Conservation (phyloP, 192 early-diverging fungal genomes). For the Dissophora globulifera region DNA sequence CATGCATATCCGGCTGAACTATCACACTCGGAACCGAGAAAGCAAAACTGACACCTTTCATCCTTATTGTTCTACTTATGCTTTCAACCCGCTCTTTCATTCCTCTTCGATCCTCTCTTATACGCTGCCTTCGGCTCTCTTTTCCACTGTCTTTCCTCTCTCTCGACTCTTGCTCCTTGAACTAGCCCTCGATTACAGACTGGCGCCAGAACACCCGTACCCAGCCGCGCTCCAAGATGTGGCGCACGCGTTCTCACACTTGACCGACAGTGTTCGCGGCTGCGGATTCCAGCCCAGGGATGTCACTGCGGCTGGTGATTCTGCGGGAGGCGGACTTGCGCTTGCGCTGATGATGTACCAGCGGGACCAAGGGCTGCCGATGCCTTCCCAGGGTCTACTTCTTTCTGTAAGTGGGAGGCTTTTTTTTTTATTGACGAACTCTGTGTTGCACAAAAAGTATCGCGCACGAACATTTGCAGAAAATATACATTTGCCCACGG, state of each 20-base stretch:
- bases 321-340: conserved; percentile 75
- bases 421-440: neutral
- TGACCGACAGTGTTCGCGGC: conserved; percentile 56
- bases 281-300: conserved; percentile 66
- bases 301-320: conserved; percentile 74
- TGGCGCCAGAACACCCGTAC: conserved; percentile 57
- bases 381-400: conserved; percentile 65
- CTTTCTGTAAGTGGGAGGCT: conserved; percentile 59
- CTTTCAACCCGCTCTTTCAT: too few relatives aligned
- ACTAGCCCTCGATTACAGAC: conserved; percentile 53
- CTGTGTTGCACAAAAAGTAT: too few relatives aligned
- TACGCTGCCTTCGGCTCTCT: too few relatives aligned
- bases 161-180: neutral
- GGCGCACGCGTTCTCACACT: conserved; percentile 61
- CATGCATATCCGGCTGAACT: too few relatives aligned
- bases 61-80: neutral
- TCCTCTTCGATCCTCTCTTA: too few relatives aligned
- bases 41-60: neutral
- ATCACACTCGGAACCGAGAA: too few relatives aligned
- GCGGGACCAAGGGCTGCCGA: conserved; percentile 59
- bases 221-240: conserved; percentile 76
- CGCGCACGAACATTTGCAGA: too few relatives aligned
- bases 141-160: too few relatives aligned
- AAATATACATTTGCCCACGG: too few relatives aligned
- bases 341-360: conserved; percentile 71